Conservation (phyloP, 805 yeast genomes). For the Hanseniaspora taiwanica region DNA sequence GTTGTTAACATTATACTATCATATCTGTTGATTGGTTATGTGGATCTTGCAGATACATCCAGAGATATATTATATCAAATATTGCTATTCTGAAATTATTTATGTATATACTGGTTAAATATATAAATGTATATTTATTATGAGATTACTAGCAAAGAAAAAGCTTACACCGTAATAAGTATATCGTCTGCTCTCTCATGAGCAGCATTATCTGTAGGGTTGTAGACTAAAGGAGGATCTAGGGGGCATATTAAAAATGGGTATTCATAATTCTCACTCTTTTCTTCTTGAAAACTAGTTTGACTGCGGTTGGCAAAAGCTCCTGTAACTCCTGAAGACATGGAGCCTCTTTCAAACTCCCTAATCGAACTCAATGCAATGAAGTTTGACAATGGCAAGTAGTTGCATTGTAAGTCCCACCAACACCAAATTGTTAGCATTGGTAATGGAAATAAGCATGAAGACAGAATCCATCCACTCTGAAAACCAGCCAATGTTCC, state of each 20-base stretch:
- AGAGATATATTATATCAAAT: constrained; percentile 4
- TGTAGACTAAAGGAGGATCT: constrained; percentile 73
- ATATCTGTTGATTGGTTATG: constrained; percentile 6
- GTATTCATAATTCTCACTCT: constrained; percentile 50
- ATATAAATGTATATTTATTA: no score
- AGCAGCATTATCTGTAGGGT: neutral
- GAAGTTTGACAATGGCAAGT: constrained; percentile 67
- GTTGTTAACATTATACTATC: constrained; percentile 14
- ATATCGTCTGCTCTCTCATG: no score
- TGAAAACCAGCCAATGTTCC: constrained; percentile 74
- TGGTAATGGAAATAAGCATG: constrained; percentile 66
- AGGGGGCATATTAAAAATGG: constrained; percentile 57
- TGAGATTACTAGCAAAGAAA: no score
- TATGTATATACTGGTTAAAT: neutral
- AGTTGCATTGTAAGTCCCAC: constrained; percentile 73
- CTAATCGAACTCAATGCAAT: constrained; percentile 79
- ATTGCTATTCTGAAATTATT: neutral
- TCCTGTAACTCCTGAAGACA: constrained; percentile 9
- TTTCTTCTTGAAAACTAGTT: constrained; percentile 7
- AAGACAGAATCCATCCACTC: constrained; percentile 64
- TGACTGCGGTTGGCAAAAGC: constrained; percentile 2
- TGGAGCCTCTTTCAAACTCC: constrained; percentile 26
- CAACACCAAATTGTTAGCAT: constrained; percentile 47
- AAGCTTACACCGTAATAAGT: no score
- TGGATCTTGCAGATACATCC: neutral